Conservation (phyloP, 495 filamentous ascomycete genomes). For the Gamarada debralockiae region DNA sequence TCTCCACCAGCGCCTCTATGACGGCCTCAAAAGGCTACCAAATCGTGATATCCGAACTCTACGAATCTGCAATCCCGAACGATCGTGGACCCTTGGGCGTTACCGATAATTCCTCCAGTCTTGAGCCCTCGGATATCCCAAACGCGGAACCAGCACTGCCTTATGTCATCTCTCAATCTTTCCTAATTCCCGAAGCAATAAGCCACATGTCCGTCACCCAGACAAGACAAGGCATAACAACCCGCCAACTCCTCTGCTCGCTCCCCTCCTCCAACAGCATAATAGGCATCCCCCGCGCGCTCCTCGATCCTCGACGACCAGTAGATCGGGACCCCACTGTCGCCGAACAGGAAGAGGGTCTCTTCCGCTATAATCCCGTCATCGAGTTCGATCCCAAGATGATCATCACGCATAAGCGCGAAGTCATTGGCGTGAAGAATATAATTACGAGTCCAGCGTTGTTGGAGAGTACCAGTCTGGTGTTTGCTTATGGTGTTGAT, state of each 20-base stretch:
- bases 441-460: conserved; percentile 70
- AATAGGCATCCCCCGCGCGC: conserved; percentile 68
- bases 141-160: conserved; percentile 45
- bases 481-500: conserved; percentile 87
- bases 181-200: conserved; percentile 71
- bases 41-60: conserved; percentile 82
- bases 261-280: conserved; percentile 68
- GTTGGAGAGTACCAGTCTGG: conserved; percentile 90
- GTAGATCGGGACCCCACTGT: conserved; percentile 79
- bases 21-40: conserved; percentile 77
- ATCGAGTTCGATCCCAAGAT: conserved; percentile 83
- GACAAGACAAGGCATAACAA: conserved; percentile 91
- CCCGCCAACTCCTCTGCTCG: conserved; percentile 73
- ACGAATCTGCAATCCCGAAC: conserved; percentile 78
- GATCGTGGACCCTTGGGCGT: conserved; percentile 77
- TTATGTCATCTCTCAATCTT: conserved; percentile 73
- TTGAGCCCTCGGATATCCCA: conserved; percentile 49
- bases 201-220: conserved; percentile 77
- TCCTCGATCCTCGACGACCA: conserved; percentile 86
- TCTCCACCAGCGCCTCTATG: conserved; percentile 37
- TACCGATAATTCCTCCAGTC: conserved; percentile 65
- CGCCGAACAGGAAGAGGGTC: conserved; percentile 76
- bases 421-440: conserved; percentile 69
- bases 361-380: conserved; percentile 68
- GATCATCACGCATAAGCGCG: conserved; percentile 76